Evolutionary conservation across 257 asterid species (phyloP).

Genomic region (Solanum etuberosum): DNA sequence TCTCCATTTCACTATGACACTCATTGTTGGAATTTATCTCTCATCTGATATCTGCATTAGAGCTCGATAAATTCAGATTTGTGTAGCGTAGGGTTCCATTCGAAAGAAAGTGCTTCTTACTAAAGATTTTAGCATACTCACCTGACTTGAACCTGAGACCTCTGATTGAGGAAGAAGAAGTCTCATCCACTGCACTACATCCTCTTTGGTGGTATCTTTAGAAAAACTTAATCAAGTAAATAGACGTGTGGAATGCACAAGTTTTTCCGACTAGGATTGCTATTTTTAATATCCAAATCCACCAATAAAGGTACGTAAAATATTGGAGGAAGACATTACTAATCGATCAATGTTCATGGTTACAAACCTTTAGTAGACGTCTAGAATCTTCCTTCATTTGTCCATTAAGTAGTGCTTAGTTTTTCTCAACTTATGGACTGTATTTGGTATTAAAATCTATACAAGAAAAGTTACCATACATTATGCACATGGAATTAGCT

Average conservation of each 20-base stretch:
- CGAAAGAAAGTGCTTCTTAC: accelerated
- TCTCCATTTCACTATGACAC: slow-evolving; percentile 18
- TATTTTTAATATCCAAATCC: neutral
- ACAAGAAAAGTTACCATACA: too few species aligned
- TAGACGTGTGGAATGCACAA: neutral
- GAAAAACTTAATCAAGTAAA: neutral
- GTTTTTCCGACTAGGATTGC: neutral
- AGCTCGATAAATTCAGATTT: too few species aligned
- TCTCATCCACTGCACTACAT: neutral
- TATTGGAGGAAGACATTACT: neutral
- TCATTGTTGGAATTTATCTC: neutral
- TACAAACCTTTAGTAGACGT: neutral
- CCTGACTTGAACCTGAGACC: neutral
- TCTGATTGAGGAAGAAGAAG: neutral
- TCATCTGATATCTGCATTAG: accelerated
- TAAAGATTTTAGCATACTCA: too few species aligned
- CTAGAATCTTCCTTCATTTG: neutral
- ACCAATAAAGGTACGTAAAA: neutral
- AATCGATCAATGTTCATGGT: neutral
- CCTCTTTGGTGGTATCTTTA: neutral
- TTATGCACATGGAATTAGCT: too few species aligned
- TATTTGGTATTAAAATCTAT: neutral
- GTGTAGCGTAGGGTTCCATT: too few species aligned
- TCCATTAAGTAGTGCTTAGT: neutral
- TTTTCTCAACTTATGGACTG: neutral